Conservation (phyloP, 2,329 filamentous ascomycete species). For the Berkeleyomyces basicola region DNA sequence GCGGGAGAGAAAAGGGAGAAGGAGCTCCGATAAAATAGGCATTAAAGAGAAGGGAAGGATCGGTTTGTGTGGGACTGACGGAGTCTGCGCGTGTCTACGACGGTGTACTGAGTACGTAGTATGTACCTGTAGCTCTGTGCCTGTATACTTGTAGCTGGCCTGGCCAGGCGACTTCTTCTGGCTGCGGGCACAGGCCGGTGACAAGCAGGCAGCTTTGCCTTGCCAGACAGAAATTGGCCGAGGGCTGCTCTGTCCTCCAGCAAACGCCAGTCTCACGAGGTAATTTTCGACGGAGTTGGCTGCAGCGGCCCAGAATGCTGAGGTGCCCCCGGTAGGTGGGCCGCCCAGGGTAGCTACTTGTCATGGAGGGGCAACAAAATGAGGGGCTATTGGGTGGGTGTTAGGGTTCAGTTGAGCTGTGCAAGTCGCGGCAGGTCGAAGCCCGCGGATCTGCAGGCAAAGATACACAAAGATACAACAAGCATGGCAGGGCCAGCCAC, state of each 20-base stretch:
- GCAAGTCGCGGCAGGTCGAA: neutral
- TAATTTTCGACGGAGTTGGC: no score
- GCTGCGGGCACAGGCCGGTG: no score
- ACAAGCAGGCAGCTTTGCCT: no score
- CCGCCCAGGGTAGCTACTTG: neutral
- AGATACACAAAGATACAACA: neutral
- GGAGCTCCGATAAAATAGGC: neutral
- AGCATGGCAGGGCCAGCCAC: neutral
- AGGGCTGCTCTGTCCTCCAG: no score
- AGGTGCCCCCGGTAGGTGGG: no score
- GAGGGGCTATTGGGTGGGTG: neutral
- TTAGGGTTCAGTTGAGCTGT: neutral
- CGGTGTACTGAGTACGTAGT: neutral
- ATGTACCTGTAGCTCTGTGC: no score
- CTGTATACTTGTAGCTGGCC: no score
- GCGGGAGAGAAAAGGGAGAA: neutral
- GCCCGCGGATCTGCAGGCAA: neutral
- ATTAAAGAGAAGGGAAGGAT: neutral
- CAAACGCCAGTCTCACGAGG: no score
- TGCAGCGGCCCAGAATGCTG: no score
- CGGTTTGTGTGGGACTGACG: neutral
- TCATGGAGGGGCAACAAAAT: neutral
- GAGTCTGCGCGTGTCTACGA: constrained; percentile 2
- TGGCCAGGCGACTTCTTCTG: no score
- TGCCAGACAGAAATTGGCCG: no score